Evolutionary conservation across 2,329 filamentous ascomycete species (phyloP).

Genomic region (Stylonectria norvegica): DNA sequence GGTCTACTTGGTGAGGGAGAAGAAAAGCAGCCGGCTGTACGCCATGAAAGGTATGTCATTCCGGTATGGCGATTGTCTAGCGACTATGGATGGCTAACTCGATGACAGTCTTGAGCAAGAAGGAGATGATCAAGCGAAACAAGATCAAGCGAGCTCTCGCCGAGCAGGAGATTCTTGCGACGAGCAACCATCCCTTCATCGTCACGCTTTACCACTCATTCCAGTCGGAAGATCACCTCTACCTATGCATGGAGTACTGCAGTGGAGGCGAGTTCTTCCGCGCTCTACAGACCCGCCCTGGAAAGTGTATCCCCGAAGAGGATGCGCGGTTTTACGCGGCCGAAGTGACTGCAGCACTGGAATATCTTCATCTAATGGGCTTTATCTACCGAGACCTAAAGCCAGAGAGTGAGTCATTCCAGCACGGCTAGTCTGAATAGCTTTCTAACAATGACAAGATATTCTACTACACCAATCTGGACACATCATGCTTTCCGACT

Average conservation of each 20-base stretch:
- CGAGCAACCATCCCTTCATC: conserved; percentile 98
- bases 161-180: conserved; percentile 96
- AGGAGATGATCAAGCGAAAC: conserved; percentile 99
- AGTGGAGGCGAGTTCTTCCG: conserved; percentile 98
- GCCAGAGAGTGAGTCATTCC: conserved; percentile 80
- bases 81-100: conserved; percentile 33
- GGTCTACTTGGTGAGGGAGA: conserved; percentile 94
- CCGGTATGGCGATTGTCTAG: background rate
- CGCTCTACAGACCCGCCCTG: conserved; percentile 90
- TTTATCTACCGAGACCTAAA: conserved; percentile 99
- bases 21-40: conserved; percentile 93
- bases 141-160: conserved; percentile 98
- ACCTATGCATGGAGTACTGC: conserved; percentile 99
- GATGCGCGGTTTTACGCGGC: conserved; percentile 96
- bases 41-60: conserved; percentile 86
- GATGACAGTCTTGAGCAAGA: conserved; percentile 84
- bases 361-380: conserved; percentile 97
- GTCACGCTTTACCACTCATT: conserved; percentile 98
- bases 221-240: conserved; percentile 97
- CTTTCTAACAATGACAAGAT: conserved; percentile 51
- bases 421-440: too few relatives aligned
- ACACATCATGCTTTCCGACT: conserved; percentile 99
- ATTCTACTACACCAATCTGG: conserved; percentile 98
- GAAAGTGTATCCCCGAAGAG: conserved; percentile 96
- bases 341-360: conserved; percentile 91